Conservation (phyloP, 176 grass and related monocot genomes). For the Dactylis glomerata region DNA sequence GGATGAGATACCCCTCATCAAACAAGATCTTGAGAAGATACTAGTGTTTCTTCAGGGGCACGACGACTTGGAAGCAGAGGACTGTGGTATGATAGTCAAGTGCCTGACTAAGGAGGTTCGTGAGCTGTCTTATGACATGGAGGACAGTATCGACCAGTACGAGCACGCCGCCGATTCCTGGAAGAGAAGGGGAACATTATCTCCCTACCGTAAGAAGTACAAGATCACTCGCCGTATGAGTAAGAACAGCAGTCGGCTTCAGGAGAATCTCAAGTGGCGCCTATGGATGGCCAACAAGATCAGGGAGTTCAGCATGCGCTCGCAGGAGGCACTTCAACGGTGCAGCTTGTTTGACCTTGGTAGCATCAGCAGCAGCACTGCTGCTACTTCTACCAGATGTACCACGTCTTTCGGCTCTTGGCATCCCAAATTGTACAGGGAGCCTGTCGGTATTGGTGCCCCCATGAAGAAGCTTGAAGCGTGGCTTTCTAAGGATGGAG, state of each 20-base stretch:
- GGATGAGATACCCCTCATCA: conserved; percentile 16
- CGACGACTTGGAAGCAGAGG: background rate
- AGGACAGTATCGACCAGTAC: conserved; percentile 22
- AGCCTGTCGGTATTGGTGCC: background rate
- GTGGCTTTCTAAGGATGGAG: background rate
- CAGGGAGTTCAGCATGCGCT: conserved; percentile 20
- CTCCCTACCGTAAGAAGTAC: background rate
- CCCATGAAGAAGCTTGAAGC: background rate
- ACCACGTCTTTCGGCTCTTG: background rate
- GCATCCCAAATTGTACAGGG: background rate
- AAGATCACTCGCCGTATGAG: background rate
- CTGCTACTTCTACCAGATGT: no score
- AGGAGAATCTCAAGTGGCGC: conserved; percentile 1
- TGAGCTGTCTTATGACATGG: conserved; percentile 15
- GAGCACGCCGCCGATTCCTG: background rate
- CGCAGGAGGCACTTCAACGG: conserved; percentile 18
- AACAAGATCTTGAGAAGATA: background rate
- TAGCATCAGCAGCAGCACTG: no score
- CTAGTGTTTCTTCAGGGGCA: background rate
- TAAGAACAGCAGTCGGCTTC: background rate
- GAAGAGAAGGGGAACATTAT: background rate
- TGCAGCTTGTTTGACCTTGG: background rate
- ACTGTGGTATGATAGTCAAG: background rate
- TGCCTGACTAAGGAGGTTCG: conserved; percentile 37
- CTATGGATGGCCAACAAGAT: conserved; percentile 40